Evolutionary conservation across 1,139 yeast species (phyloP).

Genomic region (Geotrichum carabidarum): DNA sequence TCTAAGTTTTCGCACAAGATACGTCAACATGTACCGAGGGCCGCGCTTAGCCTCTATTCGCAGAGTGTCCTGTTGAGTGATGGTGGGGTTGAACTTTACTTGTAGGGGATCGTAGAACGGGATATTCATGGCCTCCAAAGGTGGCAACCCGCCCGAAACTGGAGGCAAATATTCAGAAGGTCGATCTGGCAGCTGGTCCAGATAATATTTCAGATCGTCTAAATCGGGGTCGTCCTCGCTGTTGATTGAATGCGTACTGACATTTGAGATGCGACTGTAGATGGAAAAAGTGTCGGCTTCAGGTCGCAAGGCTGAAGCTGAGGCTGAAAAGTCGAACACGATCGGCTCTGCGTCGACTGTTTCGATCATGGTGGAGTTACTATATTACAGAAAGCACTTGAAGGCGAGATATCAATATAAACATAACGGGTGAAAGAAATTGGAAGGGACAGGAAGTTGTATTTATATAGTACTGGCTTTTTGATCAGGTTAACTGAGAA

Average conservation of each 20-base stretch:
- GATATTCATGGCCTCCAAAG: constrained; percentile 7
- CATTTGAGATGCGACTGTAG: neutral
- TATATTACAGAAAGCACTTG: no score
- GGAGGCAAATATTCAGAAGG: constrained; percentile 2
- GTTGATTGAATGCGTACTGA: neutral
- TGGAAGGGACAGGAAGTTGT: no score
- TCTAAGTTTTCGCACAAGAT: neutral
- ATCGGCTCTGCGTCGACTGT: constrained; percentile 12
- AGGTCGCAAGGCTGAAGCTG: neutral
- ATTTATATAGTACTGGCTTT: no score
- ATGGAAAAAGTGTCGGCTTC: neutral
- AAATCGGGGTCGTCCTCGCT: neutral
- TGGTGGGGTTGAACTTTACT: neutral
- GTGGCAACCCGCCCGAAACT: constrained; percentile 6
- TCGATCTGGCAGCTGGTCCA: neutral
- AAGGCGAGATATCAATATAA: no score
- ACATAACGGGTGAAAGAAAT: no score
- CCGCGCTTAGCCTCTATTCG: constrained; percentile 1
- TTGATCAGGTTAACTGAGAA: no score
- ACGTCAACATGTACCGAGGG: constrained; percentile 3
- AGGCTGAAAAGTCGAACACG: neutral
- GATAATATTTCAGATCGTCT: constrained; percentile 2
- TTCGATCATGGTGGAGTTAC: constrained; percentile 5
- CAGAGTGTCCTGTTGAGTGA: neutral
- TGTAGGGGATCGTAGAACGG: constrained; percentile 4